Conservation (phyloP, 1,139 yeast species). For the Yamadazyma diospyri region DNA sequence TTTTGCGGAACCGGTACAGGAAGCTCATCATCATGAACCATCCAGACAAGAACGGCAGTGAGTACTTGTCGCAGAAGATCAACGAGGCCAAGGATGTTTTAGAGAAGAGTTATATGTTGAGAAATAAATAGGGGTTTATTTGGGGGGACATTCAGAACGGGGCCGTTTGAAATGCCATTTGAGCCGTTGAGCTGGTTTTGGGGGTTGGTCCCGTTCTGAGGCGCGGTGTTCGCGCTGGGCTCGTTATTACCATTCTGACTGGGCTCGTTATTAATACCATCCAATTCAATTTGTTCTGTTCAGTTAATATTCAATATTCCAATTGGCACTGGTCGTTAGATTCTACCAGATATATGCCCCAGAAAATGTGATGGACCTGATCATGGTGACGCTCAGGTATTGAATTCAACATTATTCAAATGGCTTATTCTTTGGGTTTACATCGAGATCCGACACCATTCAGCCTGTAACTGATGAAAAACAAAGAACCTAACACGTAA, state of each 20-base stretch:
- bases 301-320: conserved; percentile 47
- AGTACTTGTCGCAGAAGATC: conserved; percentile 66
- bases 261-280: no score
- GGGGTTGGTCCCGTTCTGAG: no score
- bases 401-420: conserved; percentile 38
- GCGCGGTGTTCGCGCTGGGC: no score
- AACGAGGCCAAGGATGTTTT: conserved; percentile 71
- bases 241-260: no score
- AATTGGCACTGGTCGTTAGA: conserved; percentile 40
- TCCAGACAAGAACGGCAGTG: conserved; percentile 77
- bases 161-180: not conserved
- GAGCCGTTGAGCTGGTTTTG: not conserved
- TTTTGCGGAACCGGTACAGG: conserved; percentile 56
- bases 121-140: conserved; percentile 2
- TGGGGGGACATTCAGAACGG: not conserved
- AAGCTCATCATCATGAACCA: conserved; percentile 64
- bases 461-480: conserved; percentile 17
- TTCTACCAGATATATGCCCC: conserved; percentile 42
- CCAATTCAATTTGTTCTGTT: conserved; percentile 35
- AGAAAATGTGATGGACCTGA: conserved; percentile 48
- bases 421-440: conserved; percentile 44
- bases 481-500: conserved; percentile 27
- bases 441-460: conserved; percentile 37
- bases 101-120: conserved; percentile 51
- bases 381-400: conserved; percentile 43